These are phyloP conservation scores for Corchorus olitorius DNA, from an alignment of 345 rosid genomes.

Conservation along the genomic window DNA sequence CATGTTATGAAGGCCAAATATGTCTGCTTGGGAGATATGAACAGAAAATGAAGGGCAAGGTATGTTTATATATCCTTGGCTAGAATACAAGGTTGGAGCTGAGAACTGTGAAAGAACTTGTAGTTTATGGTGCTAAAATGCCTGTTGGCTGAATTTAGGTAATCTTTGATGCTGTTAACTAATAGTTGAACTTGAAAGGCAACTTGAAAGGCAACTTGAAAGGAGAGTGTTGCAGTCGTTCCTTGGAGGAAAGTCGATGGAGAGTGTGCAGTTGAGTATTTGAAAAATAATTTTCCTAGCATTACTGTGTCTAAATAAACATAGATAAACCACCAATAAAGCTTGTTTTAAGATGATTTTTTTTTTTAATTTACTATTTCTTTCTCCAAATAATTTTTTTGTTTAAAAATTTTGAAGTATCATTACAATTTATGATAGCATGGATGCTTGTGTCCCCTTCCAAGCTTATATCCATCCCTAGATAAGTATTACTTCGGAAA, in stretches of 20 bases:
- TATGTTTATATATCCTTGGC: background rate
- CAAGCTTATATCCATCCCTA: too few species aligned
- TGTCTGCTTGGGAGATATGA: slow-evolving; percentile 89
- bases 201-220: slow-evolving; percentile 10
- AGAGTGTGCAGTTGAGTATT: slow-evolving; percentile 10
- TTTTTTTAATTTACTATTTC: too few species aligned
- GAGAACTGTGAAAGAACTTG: background rate
- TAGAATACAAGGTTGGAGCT: background rate
- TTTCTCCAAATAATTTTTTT: too few species aligned
- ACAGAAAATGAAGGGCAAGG: slow-evolving; percentile 47
- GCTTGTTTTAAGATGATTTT: too few species aligned
- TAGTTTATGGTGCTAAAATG: background rate
- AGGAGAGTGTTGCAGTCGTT: background rate
- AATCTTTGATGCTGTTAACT: background rate
- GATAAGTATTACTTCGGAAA: too few species aligned
- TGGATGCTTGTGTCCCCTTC: too few species aligned
- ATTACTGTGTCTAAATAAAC: slow-evolving; percentile 23
- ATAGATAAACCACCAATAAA: background rate
- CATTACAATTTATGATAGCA: too few species aligned
- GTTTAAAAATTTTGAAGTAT: too few species aligned
- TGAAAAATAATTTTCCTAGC: background rate
- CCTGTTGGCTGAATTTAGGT: background rate
- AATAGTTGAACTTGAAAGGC: background rate
- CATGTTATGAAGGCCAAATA: slow-evolving; percentile 64
- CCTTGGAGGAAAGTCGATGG: slow-evolving; percentile 3